phyloP scores from a whole-genome alignment of 768 basidiomycete genomes.

The Termitomyces eurrhizus region DNA sequence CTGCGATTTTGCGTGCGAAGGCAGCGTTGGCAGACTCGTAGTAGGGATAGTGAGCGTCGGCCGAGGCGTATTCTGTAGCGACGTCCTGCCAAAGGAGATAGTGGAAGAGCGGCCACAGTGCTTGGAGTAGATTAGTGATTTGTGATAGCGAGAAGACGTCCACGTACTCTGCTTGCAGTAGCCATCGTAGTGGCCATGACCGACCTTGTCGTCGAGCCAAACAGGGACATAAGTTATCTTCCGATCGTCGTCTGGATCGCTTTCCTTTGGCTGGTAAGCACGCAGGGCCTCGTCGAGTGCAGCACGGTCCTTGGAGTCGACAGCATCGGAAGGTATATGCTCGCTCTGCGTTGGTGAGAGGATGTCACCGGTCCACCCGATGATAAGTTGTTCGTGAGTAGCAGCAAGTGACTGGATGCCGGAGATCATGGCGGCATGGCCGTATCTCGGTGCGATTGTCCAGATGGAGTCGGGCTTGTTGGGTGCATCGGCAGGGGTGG shows the following conservation, averaged over 20 bases:
- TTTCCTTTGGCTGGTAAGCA: conserved; percentile 57
- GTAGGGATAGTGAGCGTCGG: conserved; percentile 77
- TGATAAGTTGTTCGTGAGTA: conserved; percentile 85
- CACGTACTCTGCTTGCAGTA: conserved; percentile 97
- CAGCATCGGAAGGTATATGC: conserved; percentile 43
- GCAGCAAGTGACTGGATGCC: conserved; percentile 83
- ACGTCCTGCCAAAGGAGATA: conserved; percentile 98
- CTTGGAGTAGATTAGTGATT: conserved; percentile 32
- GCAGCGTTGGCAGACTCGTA: conserved; percentile 82
- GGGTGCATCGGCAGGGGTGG: conserved; percentile 34
- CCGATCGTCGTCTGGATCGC: conserved; percentile 49
- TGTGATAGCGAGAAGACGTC: conserved; percentile 33
- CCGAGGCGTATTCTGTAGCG: conserved; percentile 81
- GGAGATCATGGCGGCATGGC: conserved; percentile 93
- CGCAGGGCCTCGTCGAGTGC: conserved; percentile 64
- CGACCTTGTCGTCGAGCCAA: conserved; percentile 86
- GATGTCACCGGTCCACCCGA: conserved; percentile 95
- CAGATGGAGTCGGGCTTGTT: conserved; percentile 41
- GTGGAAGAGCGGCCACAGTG: conserved; percentile 97
- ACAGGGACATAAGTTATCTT: conserved; percentile 82
- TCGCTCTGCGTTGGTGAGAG: conserved; percentile 41
- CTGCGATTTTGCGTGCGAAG: conserved; percentile 71
- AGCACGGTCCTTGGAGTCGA: conserved; percentile 60
- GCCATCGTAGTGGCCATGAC: conserved; percentile 93
- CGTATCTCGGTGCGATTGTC: conserved; percentile 76